Base-by-base conservation (phyloP, 2,329 filamentous ascomycete genomes). In the Neonectria hederae region DNA sequence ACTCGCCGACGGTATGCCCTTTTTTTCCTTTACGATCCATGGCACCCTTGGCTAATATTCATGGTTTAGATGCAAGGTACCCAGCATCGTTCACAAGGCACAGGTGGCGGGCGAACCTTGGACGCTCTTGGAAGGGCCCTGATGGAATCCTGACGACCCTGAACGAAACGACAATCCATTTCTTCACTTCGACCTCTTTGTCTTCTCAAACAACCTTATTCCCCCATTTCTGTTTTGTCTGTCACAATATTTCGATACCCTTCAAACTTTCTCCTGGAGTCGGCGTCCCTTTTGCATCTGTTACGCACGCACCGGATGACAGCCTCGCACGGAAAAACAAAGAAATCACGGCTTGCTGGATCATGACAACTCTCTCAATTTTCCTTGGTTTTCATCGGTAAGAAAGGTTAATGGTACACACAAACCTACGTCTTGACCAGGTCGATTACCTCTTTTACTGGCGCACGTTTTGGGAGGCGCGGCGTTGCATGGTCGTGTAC, bases 91-190 rank as follows among this genome's bases (percentile, higher is more conserved):
- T 57, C 38, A 19, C 21, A 24, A 52, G 59, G 45, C 52, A 32
- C 38, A 45, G 46, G 54, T 51, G 45, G 21, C 53, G 30, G 45
- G 21, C 53, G 30, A 40, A 21, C 30, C 11, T 30, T 24, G 32
- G 40, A 55, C 52, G 59, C 42, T 48, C 48, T 53, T 22, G 21
- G 22, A 53, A 65, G 30, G 59, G 48, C 5, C 48, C 56, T 45
- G 22, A 69, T 46, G 40, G 53, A 42, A 22, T 52, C 51, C 52
- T 64, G 38, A 71, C 65, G 63, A 70, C 57, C 57, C 59, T 59
- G 24, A 61, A 70, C 60, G 62, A 67, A 45, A 24, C 63, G 55
- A 52, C 63, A 30, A 58, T 45, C 49, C 24, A 22, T 35, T 56
- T 59, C 32, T 24, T 32, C 13, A 55, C 26, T 54, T 60, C 45